These are phyloP conservation scores for Akanthomyces muscarius DNA, from an alignment of 2,329 filamentous ascomycete species.

Conservation along the genomic window DNA sequence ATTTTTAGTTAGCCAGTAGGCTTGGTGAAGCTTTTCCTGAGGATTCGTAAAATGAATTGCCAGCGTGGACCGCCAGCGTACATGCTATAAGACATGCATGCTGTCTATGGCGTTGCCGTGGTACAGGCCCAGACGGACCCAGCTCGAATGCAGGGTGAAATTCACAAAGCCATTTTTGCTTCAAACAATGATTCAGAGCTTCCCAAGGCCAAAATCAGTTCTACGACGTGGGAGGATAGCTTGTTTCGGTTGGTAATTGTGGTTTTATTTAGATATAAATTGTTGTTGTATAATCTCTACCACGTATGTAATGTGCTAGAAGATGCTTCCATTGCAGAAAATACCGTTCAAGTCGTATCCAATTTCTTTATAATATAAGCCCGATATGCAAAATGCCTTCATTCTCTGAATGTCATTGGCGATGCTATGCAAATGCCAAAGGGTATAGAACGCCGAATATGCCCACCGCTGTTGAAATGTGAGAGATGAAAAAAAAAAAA, in stretches of 20 bases:
- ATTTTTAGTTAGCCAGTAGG: not conserved
- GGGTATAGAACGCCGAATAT: slow-evolving; percentile 37
- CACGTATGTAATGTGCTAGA: not conserved
- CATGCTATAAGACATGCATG: slow-evolving; percentile 5
- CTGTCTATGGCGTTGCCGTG: not conserved
- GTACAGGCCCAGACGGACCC: not conserved
- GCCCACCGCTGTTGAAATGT: slow-evolving; percentile 23
- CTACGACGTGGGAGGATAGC: not conserved
- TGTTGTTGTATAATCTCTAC: not conserved
- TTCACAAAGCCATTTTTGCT: not conserved
- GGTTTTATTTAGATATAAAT: not conserved
- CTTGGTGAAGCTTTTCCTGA: not conserved
- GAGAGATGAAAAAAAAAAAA: not conserved
- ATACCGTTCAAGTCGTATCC: slow-evolving; percentile 16
- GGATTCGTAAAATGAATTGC: too few relatives aligned
- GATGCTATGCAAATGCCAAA: slow-evolving; percentile 18
- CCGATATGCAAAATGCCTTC: slow-evolving; percentile 18
- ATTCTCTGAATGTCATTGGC: slow-evolving; percentile 14
- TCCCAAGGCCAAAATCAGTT: too few relatives aligned
- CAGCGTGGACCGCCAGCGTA: not conserved
- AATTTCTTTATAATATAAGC: slow-evolving; percentile 25
- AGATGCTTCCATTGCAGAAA: not conserved
- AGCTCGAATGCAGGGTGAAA: not conserved
- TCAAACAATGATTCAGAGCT: too few relatives aligned
- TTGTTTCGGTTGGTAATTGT: not conserved